These are phyloP conservation scores for Tetrapisispora pingtungensis DNA, from an alignment of 805 yeast genomes.

Conservation along the genomic window DNA sequence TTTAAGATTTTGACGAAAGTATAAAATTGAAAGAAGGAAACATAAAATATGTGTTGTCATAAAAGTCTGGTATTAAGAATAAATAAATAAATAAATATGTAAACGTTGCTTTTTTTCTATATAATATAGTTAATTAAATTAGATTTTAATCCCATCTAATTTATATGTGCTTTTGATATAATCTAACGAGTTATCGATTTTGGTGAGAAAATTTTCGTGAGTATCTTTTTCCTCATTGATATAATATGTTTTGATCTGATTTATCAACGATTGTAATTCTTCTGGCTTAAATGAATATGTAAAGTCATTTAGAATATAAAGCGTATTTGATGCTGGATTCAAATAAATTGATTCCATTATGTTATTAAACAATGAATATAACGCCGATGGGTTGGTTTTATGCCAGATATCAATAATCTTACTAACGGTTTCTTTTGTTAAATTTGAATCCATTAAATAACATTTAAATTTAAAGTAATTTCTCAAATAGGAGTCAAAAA, in stretches of 20 bases:
- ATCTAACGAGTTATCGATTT: constrained; percentile 1
- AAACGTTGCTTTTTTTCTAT: background rate
- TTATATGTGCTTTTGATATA: background rate
- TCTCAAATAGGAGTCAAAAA: constrained; percentile 10
- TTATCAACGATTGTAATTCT: constrained; percentile 8
- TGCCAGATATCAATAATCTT: constrained; percentile 20
- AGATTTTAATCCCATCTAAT: background rate
- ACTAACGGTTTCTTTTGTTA: constrained; percentile 12
- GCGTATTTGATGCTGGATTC: constrained; percentile 12
- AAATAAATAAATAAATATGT: background rate
- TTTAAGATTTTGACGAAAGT: too few relatives aligned
- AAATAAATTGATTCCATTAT: constrained; percentile 24
- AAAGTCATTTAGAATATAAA: constrained; percentile 14
- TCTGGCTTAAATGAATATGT: constrained; percentile 11
- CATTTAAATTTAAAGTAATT: constrained; percentile 22
- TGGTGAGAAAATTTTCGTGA: background rate
- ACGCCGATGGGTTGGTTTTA: constrained; percentile 9
- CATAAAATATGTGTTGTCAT: too few relatives aligned
- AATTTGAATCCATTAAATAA: constrained; percentile 16
- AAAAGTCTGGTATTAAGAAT: background rate
- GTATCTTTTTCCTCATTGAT: background rate
- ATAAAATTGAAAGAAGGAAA: too few relatives aligned
- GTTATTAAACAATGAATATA: constrained; percentile 24
- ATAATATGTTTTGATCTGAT: background rate
- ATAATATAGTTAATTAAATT: background rate